phyloP scores from a whole-genome alignment of 371 early-diverging fungal genomes.

The Actinomucor elegans region DNA sequence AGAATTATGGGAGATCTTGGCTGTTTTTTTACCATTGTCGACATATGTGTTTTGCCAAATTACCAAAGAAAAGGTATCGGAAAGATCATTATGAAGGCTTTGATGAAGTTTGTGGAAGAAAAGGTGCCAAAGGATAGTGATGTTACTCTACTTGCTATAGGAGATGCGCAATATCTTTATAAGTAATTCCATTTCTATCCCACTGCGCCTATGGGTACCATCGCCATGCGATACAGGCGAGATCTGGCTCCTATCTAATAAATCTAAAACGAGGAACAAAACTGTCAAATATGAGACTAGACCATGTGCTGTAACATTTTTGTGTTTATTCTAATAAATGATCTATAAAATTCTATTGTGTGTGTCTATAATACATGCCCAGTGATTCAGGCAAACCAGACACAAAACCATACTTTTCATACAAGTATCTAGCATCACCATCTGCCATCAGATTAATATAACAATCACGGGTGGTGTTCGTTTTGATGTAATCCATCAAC shows the following conservation, averaged over 20 bases:
- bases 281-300: too few relatives aligned
- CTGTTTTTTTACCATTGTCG: conserved; percentile 27
- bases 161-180: too few relatives aligned
- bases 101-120: neutral
- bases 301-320: too few relatives aligned
- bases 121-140: too few relatives aligned
- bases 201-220: too few relatives aligned
- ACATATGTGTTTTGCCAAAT: neutral
- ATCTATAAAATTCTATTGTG: too few relatives aligned
- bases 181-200: too few relatives aligned
- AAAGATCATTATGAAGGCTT: neutral
- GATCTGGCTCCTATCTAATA: too few relatives aligned
- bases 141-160: too few relatives aligned
- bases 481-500: neutral
- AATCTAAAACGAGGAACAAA: too few relatives aligned
- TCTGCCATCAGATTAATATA: conserved; percentile 3
- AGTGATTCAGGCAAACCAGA: conserved; percentile 3
- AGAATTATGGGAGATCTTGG: conserved; percentile 14
- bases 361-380: neutral
- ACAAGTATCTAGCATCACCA: neutral
- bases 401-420: conserved; percentile 4
- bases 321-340: too few relatives aligned
- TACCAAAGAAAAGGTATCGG: neutral
- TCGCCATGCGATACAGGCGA: too few relatives aligned
- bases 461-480: neutral